Base-by-base conservation (phyloP, 2,329 filamentous ascomycete genomes). In the Talaromyces sp. region DNA sequence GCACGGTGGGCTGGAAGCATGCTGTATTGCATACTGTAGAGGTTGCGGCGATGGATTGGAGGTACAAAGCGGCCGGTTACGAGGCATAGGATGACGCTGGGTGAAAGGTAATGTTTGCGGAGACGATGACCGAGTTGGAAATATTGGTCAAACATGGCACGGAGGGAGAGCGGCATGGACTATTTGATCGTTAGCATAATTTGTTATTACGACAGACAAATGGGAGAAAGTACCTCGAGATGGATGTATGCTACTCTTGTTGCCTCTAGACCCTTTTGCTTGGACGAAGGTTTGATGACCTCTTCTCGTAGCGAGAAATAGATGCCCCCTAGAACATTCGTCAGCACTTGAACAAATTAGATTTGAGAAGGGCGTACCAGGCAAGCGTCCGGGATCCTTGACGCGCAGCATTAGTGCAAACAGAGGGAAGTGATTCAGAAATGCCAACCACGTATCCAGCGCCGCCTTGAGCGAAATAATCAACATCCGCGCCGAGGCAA, bases 121-220 rank as follows among this genome's bases (percentile, higher is more conserved):
- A 99, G 91, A 55, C 95, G 91, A 66, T 91, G 87, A 31, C 90
- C 92, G 70, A 99, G 91, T 75, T 97, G 92, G 72, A 96, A 96
- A 78, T 99, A 99, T 71, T 98, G 93, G 65, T 96, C 86, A 76
- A 99, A 98, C 86, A 98, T 98, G 70, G 90, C 91, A n/a, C 88
- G 85, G 68, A 98, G 90, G 3, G 91, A 88, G 6, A 99, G 85
- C 2, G 95, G 93, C 6, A 96, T 90, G 3, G 93, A 93, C 88
- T 95, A 68, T 37, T 35, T 14, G 23, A 44, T 57, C n/a, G 35
- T 57, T 5, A 57, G 54, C 18, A 28, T 16, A 12, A 9, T 21
- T 0, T 2, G 25, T 40, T 5, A 25, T 37, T 35, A 33, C 21
- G 55, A 21, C 16, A 42, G 18, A 11, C n/a, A 6, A 8, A 2